Base-by-base conservation (phyloP, 768 basidiomycete species). In the Termitomyces bulborhizus region DNA sequence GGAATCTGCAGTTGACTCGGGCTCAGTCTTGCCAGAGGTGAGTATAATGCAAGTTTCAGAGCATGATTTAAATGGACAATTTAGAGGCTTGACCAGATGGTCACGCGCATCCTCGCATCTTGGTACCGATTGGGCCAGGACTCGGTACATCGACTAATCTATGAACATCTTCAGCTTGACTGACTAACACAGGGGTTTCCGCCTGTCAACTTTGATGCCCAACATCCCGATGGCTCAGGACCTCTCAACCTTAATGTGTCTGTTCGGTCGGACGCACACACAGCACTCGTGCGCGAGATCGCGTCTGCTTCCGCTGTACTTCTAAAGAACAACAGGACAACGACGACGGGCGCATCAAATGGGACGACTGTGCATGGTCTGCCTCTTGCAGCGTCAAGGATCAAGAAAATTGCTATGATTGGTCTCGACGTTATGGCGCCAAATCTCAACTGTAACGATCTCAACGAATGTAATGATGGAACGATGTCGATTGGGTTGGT, bases 271-370 rank as follows among this genome's bases (percentile, higher is more conserved):
- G 69, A 63, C 12, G 71, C 63, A 0, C 79, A 81, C 60, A 79
- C 76, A 0, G 73, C 77, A 3, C 68, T 88, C 16, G 80, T 77
- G 16, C 74, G 76, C 26, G 80, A 87, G 57, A 84, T 91, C 31
- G 88, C 81, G 4, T 76, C 81, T 0, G 82, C 80, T 0, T 85
- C 84, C 0, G 81, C 83, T 1, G 84, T 89, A 18, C 66, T 90
- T 34, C 73, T 89, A 12, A 89, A 89, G 70, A 90, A 90, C 65
- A 70, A 74, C 37, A 66, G 77, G 58, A 73, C 68, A 13, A 65
- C 68, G 27, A 72, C 65, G 53, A 70, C 61, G 57, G 73, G 64
- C 59, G 68, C 63, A 4, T 60, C 66, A 2, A 55, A 59, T 15
- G 76, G 76, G 3, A 64, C 58, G 3, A 72, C 70, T 6, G 62